These are phyloP conservation scores for Starmerella etchellsii DNA, from an alignment of 805 yeast genomes.

Conservation along the genomic window DNA sequence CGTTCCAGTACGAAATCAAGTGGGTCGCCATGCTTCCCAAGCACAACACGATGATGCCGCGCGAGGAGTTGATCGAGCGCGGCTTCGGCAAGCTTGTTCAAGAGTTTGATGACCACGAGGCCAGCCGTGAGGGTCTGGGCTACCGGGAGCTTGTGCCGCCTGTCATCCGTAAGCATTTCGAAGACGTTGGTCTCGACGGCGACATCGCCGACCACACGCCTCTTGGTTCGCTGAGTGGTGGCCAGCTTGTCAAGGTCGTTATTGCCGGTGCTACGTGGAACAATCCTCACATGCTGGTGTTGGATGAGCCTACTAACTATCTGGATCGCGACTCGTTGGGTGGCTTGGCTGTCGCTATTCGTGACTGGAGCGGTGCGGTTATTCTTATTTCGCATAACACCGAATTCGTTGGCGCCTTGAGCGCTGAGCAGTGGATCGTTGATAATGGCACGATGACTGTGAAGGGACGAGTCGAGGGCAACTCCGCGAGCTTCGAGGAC, in stretches of 20 bases:
- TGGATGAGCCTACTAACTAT: slow-evolving; percentile 97
- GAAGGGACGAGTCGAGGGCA: slow-evolving; percentile 61
- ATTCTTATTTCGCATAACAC: slow-evolving; percentile 96
- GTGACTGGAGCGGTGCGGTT: slow-evolving; percentile 98
- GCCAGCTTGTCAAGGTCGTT: slow-evolving; percentile 94
- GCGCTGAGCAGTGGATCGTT: slow-evolving; percentile 98
- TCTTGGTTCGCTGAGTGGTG: slow-evolving; percentile 92
- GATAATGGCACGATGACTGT: slow-evolving; percentile 83
- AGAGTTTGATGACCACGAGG: slow-evolving; percentile 97
- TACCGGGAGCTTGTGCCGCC: slow-evolving; percentile 87
- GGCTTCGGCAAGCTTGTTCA: slow-evolving; percentile 87
- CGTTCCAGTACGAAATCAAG: slow-evolving; percentile 92
- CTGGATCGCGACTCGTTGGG: slow-evolving; percentile 96
- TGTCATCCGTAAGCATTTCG: slow-evolving; percentile 91
- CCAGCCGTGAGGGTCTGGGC: slow-evolving; percentile 97
- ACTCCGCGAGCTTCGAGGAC: slow-evolving; percentile 59
- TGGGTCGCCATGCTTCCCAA: slow-evolving; percentile 90
- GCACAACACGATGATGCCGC: slow-evolving; percentile 85
- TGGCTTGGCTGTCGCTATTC: slow-evolving; percentile 91
- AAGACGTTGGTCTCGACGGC: slow-evolving; percentile 93
- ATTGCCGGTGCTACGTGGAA: slow-evolving; percentile 99
- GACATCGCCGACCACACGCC: slow-evolving; percentile 98
- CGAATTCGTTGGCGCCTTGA: slow-evolving; percentile 91
- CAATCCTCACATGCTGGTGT: slow-evolving; percentile 89
- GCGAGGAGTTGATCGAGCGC: slow-evolving; percentile 64